phyloP scores from a whole-genome alignment of 768 basidiomycete species.

The Thelephora ganbajun region DNA sequence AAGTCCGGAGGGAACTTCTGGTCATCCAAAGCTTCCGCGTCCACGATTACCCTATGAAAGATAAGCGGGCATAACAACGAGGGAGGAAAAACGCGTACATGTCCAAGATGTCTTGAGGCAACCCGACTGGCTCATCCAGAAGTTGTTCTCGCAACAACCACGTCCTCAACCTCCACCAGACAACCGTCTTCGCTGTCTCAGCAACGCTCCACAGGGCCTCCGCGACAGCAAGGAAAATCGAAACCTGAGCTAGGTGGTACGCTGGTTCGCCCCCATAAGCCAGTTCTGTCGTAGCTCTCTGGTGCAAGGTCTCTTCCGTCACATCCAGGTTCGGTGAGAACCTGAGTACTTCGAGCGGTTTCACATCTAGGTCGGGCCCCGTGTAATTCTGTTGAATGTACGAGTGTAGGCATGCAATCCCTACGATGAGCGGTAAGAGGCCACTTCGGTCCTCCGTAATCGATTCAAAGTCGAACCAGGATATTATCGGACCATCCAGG shows the following conservation, averaged over 20 bases:
- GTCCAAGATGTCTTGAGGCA: slow-evolving; percentile 27
- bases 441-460: slow-evolving; percentile 31
- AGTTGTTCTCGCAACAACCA: slow-evolving; percentile 63
- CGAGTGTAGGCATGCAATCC: slow-evolving; percentile 71
- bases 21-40: slow-evolving; percentile 6
- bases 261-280: slow-evolving; percentile 86
- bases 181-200: slow-evolving; percentile 27
- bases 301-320: slow-evolving; percentile 37
- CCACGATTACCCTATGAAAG: background rate
- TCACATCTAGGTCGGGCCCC: slow-evolving; percentile 68
- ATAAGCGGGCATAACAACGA: background rate
- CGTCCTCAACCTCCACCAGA: slow-evolving; percentile 81
- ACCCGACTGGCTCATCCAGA: slow-evolving; percentile 70
- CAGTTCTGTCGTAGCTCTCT: slow-evolving; percentile 58
- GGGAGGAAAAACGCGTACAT: slow-evolving; percentile 26
- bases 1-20: slow-evolving; percentile 47
- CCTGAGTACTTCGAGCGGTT: slow-evolving; percentile 23
- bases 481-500: slow-evolving; percentile 25
- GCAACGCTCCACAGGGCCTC: slow-evolving; percentile 49
- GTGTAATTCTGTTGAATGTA: slow-evolving; percentile 97
- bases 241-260: slow-evolving; percentile 70
- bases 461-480: slow-evolving; percentile 19
- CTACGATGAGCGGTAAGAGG: slow-evolving; percentile 45
- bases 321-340: background rate
- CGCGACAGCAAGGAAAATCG: slow-evolving; percentile 64